phyloP scores from a whole-genome alignment of 345 rosid species.

The Brassica nigra region DNA sequence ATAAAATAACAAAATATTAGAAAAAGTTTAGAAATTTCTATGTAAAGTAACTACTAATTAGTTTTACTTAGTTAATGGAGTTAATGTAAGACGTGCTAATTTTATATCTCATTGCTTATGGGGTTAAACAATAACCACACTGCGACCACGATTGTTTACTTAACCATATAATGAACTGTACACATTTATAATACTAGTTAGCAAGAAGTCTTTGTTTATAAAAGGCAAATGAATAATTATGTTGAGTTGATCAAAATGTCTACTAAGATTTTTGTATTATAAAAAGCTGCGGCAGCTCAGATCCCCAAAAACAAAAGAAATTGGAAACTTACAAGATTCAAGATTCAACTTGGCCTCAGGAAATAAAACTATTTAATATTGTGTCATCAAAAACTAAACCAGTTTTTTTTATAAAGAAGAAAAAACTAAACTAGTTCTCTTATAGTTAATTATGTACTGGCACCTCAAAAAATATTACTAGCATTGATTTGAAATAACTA shows the following conservation, averaged over 20 bases:
- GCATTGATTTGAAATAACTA: neutral
- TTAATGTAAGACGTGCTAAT: conserved; percentile 19
- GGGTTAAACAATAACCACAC: conserved; percentile 37
- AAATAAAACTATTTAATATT: neutral
- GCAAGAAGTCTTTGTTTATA: conserved; percentile 1
- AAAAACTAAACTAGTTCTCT: neutral
- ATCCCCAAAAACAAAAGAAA: conserved; percentile 35
- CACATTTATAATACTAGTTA: neutral
- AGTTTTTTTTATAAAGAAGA: neutral
- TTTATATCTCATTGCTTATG: neutral
- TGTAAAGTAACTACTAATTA: neutral
- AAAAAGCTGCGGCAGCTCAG: conserved; percentile 26
- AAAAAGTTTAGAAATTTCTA: neutral
- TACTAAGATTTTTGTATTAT: conserved; percentile 20
- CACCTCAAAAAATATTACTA: neutral
- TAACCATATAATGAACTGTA: conserved; percentile 30
- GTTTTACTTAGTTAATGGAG: conserved; percentile 9
- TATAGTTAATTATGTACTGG: conserved; percentile 10
- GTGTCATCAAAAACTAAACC: neutral
- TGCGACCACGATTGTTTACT: conserved; percentile 40
- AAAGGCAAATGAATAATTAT: conserved; percentile 25
- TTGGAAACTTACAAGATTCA: conserved; percentile 15
- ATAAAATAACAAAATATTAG: neutral
- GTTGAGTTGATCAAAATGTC: conserved; percentile 38
- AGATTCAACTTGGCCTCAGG: conserved; percentile 32